Evolutionary conservation across 2,329 filamentous ascomycete species (phyloP), one percentile per base, ranked within the genome.

Genomic region (Xylaria hypoxylon): DNA sequence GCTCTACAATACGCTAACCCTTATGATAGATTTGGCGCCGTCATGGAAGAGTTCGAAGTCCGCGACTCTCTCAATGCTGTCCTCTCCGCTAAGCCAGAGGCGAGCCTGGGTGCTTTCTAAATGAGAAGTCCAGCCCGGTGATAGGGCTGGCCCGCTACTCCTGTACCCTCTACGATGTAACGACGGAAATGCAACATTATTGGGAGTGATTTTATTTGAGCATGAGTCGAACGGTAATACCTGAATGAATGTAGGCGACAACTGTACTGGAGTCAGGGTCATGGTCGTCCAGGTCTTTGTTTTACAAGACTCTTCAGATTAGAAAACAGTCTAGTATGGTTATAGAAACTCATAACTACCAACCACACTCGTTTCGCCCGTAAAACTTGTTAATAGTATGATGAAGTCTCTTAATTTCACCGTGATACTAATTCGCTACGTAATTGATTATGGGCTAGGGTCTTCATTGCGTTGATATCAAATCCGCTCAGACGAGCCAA

Each of bases 11-110:
- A 52, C 56, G 63, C 65, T 72, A 67, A 76, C 35, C 3, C 2
- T 3, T 17, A 3, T 17, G 22, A 1, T 70, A 89, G 87, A 17
- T 89, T 90, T 68, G 87, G 87, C 31, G 87, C 87, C 19, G 87
- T 90, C 3, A 83, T 89, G 81, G 87, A 89, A 71, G 86, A 89
- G 71, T 89, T 89, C 72, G 91, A 93, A 79, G 86, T 93, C 42
- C 83, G 86, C 56, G 94, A 97, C 80, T 93, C 93, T 24, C 79
- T 97, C 62, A 90, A 90, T 75, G 90, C 85, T 42, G 84, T 93
- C 26, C 83, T 93, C 70, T 89, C 86, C 8, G 85, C 84, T 28
- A 90, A 89, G 79, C 77, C 78, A 2, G 81, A 83, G 61, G 68
- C 73, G 47, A 69, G 52, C 61, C 65, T 73, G 38, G 64, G 68